Evolutionary conservation across 1,139 yeast species (phyloP).

Genomic region (Torulaspora globosa): DNA sequence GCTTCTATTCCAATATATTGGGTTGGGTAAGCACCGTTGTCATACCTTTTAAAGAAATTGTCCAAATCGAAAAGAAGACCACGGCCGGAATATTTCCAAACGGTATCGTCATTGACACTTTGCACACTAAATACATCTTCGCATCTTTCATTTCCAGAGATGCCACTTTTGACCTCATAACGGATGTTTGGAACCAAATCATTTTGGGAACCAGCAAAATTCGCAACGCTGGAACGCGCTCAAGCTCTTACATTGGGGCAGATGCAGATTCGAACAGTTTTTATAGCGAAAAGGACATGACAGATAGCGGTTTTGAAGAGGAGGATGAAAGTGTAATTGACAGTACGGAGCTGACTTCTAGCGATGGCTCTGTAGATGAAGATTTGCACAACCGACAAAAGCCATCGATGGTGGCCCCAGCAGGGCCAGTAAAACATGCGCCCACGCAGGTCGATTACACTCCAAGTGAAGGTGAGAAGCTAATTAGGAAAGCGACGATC

Average conservation of each 20-base stretch:
- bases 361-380: slow-evolving; percentile 28
- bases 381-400: slow-evolving; percentile 12
- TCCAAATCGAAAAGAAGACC: slow-evolving; percentile 65
- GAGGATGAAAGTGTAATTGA: slow-evolving; percentile 28
- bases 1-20: slow-evolving; percentile 68
- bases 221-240: slow-evolving; percentile 20
- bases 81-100: slow-evolving; percentile 74
- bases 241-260: slow-evolving; percentile 22
- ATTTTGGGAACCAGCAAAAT: slow-evolving; percentile 33
- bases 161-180: slow-evolving; percentile 55
- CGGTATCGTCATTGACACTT: slow-evolving; percentile 65
- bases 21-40: slow-evolving; percentile 68
- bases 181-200: slow-evolving; percentile 55
- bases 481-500: slow-evolving; percentile 57
- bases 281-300: slow-evolving; percentile 23
- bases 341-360: slow-evolving; percentile 32
- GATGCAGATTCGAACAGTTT: slow-evolving; percentile 20
- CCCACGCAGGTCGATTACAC: slow-evolving; percentile 52
- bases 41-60: slow-evolving; percentile 66
- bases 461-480: slow-evolving; percentile 56
- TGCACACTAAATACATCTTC: slow-evolving; percentile 67
- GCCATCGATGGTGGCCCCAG: slow-evolving; percentile 9
- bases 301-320: slow-evolving; percentile 24
- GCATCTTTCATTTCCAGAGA: slow-evolving; percentile 72
- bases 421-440: slow-evolving; percentile 46